Conservation (phyloP, 148 eudicot genomes). For the Diospyros kaki region DNA sequence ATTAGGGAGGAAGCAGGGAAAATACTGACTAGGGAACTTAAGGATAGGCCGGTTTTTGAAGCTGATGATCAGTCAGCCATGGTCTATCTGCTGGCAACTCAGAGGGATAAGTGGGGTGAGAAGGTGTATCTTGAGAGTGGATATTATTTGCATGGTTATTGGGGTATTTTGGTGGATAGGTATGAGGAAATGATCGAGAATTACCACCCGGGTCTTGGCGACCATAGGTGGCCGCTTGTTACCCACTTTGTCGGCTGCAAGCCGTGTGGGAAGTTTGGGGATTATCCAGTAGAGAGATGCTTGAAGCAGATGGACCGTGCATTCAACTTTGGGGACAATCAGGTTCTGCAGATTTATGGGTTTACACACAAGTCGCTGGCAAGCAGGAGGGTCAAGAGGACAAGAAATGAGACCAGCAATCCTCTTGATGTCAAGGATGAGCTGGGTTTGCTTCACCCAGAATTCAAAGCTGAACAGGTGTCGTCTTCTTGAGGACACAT, state of each 20-base stretch:
- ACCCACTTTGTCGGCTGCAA: conserved; percentile 88
- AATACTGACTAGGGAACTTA: conserved; percentile 53
- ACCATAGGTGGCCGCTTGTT: conserved; percentile 75
- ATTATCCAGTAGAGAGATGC: conserved; percentile 68
- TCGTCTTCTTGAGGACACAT: conserved; percentile 23
- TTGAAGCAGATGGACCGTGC: conserved; percentile 78
- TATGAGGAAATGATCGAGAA: conserved; percentile 61
- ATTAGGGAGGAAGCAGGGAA: conserved; percentile 63
- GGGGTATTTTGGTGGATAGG: conserved; percentile 69
- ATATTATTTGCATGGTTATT: conserved; percentile 69
- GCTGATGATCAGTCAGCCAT: conserved; percentile 87
- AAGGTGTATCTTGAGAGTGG: conserved; percentile 69
- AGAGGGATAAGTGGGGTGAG: conserved; percentile 61
- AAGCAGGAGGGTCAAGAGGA: conserved; percentile 55
- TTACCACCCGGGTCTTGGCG: conserved; percentile 66
- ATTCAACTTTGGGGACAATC: conserved; percentile 74
- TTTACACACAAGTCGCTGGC: conserved; percentile 52
- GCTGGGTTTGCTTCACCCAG: conserved; percentile 61
- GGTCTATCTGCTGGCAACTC: conserved; percentile 57
- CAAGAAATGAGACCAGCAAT: conserved; percentile 46
- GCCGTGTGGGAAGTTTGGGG: conserved; percentile 62
- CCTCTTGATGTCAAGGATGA: conserved; percentile 53
- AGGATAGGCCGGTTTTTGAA: conserved; percentile 71
- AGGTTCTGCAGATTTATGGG: conserved; percentile 65
- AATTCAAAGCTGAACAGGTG: conserved; percentile 43